Evolutionary conservation across 176 grass and related monocot species (phyloP).

Genomic region (Juncus effusus): DNA sequence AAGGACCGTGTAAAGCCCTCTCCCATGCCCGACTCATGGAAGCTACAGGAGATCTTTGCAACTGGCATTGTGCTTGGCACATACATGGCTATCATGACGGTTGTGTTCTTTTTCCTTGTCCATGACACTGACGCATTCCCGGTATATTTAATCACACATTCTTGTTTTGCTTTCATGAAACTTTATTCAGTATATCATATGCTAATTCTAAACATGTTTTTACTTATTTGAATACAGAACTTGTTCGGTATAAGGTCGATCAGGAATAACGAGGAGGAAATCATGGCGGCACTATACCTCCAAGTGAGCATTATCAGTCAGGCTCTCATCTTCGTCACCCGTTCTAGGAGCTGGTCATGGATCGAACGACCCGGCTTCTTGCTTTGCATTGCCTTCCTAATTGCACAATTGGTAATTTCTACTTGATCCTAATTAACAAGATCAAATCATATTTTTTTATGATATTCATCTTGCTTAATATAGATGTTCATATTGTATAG

Average conservation of each 20-base stretch:
- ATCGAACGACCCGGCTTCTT: slow-evolving; percentile 49
- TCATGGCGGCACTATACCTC: slow-evolving; percentile 65
- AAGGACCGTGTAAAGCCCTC: slow-evolving; percentile 79
- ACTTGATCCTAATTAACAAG: not conserved
- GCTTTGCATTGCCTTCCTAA: slow-evolving; percentile 40
- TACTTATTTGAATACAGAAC: slow-evolving; percentile 12
- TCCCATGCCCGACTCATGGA: slow-evolving; percentile 70
- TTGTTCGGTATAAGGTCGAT: slow-evolving; percentile 48
- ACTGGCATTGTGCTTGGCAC: slow-evolving; percentile 70
- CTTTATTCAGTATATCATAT: not conserved
- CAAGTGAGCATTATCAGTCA: slow-evolving; percentile 86
- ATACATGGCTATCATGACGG: slow-evolving; percentile 69
- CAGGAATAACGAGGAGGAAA: slow-evolving; percentile 25
- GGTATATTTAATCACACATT: slow-evolving; percentile 19
- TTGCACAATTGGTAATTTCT: slow-evolving; percentile 41
- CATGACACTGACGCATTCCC: slow-evolving; percentile 72
- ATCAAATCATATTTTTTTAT: not conserved
- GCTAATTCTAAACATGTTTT: not conserved
- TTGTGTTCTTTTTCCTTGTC: slow-evolving; percentile 74
- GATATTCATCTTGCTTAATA: not conserved
- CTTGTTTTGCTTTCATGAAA: not conserved
- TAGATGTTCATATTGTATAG: slow-evolving; percentile 1
- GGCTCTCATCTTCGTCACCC: slow-evolving; percentile 72
- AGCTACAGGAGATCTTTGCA: slow-evolving; percentile 65
- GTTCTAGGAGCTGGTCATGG: slow-evolving; percentile 54